Evolutionary conservation across 2,329 filamentous ascomycete genomes (phyloP).

Genomic region (Penicillium crustosum): DNA sequence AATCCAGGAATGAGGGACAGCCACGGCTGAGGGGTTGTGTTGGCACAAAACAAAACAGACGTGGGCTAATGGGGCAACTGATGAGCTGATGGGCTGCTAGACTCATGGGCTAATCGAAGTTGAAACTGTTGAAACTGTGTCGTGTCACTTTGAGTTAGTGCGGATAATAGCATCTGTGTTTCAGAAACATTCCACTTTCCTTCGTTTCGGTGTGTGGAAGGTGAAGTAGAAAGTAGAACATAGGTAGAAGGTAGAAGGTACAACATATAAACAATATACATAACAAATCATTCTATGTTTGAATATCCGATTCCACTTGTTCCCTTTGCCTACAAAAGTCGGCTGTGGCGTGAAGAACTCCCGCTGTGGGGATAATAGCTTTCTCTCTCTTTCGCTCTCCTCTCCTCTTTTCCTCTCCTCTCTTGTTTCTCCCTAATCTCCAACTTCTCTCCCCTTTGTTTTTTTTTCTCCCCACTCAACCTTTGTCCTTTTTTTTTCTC

Average conservation of each 20-base stretch:
- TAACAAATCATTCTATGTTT: not conserved
- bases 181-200: not conserved
- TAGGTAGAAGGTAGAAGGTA: too few species aligned
- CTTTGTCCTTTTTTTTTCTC: not conserved
- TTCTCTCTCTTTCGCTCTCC: not conserved
- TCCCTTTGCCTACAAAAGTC: not conserved
- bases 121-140: not conserved
- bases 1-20: not conserved
- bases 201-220: too few species aligned
- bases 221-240: too few species aligned
- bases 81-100: not conserved
- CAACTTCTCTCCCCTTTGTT: not conserved
- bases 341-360: not conserved
- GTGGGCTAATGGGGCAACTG: not conserved
- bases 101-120: not conserved
- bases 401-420: too few species aligned
- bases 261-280: too few species aligned
- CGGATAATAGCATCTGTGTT: not conserved
- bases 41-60: not conserved
- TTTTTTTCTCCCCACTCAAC: not conserved
- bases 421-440: not conserved
- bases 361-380: conserved; percentile 5
- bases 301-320: not conserved
- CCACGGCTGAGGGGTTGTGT: not conserved
- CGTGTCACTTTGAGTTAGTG: not conserved